Evolutionary conservation across 306 rosid genomes (phyloP), one percentile per base, ranked within the genome.

Genomic region (Vigna trinervia): DNA sequence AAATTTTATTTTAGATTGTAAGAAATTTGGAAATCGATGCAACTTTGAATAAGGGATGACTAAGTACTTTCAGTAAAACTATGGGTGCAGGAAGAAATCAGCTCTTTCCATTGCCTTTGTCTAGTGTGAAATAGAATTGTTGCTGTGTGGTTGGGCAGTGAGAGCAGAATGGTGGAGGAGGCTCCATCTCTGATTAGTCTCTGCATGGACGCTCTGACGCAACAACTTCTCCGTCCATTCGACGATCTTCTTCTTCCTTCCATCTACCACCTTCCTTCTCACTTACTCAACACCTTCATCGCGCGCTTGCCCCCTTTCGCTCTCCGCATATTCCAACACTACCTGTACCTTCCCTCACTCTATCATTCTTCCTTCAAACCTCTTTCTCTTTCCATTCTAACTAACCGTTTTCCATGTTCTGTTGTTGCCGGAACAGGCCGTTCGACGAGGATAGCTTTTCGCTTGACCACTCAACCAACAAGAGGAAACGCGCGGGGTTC

Each of bases 401-500:
- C 46, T 53, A 15, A 7, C 38, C n/a, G 5, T 78, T 39, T 59
- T 59, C 19, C 19, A 9, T 48, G 19, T n/a, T 52, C 1, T 52
- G 23, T 52, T 76, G 46, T 9, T 9, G 10, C 12, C 12, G 43
- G 58, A 75, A 79, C 90, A 90, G 96, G 83, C 87, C 89, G 5
- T 84, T 77, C 64, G 67, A 75, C 14, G 81, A 65, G 51, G 74
- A 86, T 47, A 85, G 68, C 15, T 78, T 73, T 80, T 75, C 81
- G 15, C 63, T 39, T 2, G 81, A 71, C 67, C 74, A 83, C 66
- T 65, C 69, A 2, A 69, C 85, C 23, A 85, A 74, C 32, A 88
- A 91, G 80, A 88, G 89, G 74, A 90, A 90, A 79, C 94, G 93
- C 17, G 75, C 86, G 74, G 84, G 96, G 98, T 94, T 82, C 5